Base-by-base conservation (phyloP, 345 rosid genomes). In the Salix brachista region DNA sequence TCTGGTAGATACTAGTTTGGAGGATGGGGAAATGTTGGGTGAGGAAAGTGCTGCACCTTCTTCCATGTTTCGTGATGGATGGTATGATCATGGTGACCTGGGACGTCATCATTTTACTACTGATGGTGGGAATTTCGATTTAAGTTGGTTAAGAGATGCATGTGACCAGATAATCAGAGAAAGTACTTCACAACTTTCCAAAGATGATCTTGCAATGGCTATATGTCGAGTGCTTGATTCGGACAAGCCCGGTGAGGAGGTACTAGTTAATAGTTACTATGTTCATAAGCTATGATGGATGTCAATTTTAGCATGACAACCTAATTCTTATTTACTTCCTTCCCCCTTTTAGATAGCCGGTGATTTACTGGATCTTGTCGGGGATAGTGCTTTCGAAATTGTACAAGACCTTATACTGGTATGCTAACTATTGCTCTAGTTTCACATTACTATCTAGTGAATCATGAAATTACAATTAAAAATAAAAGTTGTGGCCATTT, bases 231-330 rank as follows among this genome's bases (percentile, higher is more conserved):
- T 91, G 69, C 90, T 95, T 72, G 98, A 91, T 76, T 90, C 97
- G 5, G 96, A 86, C 70, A 95, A 93, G 77, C 94, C 92, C 46
- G 96, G 97, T 58, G 99, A 95, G 79, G 98, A 95, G 97, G 99
- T 95, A 90, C 78, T 83, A 56, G 60, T 74, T 72, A 72, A 61
- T 74, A 56, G 61, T 69, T 71, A 67, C 64, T 70, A 48, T 73
- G 58, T 37, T 67, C 30, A 36, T 3, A 60, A 42, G 74, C 70
- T 68, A 41, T 76, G 71, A 41, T 76, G 71, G 34, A 30, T 75
- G 75, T 77, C 14, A 61, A 46, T 69, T 44, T 67, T 32, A 13
- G 73, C 42, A 25, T 46, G 65, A 21, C 37, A 75, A 73, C 70
- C 64, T 56, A 70, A 75, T 65, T 75, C 42, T 52, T 72, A 74